Evolutionary conservation across 352 stramenopile genomes (phyloP).

Genomic region (Pythium myriotylum): DNA sequence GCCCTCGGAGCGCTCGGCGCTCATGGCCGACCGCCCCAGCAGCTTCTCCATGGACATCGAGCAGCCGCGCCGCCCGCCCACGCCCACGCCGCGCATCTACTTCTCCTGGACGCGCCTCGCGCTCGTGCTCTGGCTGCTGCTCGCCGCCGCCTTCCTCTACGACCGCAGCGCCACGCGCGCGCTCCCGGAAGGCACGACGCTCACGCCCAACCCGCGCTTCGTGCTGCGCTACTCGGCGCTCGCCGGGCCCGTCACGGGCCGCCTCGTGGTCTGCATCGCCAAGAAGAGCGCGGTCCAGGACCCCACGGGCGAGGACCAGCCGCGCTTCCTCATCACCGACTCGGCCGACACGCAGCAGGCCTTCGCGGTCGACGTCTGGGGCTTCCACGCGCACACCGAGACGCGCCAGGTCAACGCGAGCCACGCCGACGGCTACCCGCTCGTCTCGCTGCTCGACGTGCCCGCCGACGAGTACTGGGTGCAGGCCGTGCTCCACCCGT

Average conservation of each 20-base stretch:
- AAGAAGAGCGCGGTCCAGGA: slow-evolving; percentile 48
- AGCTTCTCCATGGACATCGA: slow-evolving; percentile 36
- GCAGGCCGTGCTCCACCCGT: slow-evolving; percentile 61
- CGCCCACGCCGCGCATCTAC: slow-evolving; percentile 6
- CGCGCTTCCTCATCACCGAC: slow-evolving; percentile 53
- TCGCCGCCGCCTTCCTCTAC: slow-evolving; percentile 23
- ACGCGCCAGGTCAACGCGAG: slow-evolving; percentile 49
- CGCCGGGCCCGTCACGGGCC: slow-evolving; percentile 45
- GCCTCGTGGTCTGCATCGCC: slow-evolving; percentile 61
- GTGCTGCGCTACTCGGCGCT: slow-evolving; percentile 43
- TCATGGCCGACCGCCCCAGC: slow-evolving; percentile 26
- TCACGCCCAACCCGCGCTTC: slow-evolving; percentile 37
- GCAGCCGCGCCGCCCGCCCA: slow-evolving; percentile 9
- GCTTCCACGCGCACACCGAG: slow-evolving; percentile 40
- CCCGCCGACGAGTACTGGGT: slow-evolving; percentile 64
- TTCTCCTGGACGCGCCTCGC: slow-evolving; percentile 30
- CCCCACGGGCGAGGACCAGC: slow-evolving; percentile 51
- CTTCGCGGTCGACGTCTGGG: slow-evolving; percentile 65
- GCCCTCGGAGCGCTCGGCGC: slow-evolving; percentile 30
- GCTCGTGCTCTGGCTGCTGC: slow-evolving; percentile 18
- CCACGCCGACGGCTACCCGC: slow-evolving; percentile 47
- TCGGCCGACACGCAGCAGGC: slow-evolving; percentile 54
- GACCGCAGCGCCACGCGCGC: neutral
- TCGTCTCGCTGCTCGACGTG: slow-evolving; percentile 45
- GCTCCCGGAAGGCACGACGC: neutral